These are phyloP conservation scores for Dinochytrium kinnereticum DNA, from an alignment of 371 early-diverging fungal genomes.

Conservation along the genomic window DNA sequence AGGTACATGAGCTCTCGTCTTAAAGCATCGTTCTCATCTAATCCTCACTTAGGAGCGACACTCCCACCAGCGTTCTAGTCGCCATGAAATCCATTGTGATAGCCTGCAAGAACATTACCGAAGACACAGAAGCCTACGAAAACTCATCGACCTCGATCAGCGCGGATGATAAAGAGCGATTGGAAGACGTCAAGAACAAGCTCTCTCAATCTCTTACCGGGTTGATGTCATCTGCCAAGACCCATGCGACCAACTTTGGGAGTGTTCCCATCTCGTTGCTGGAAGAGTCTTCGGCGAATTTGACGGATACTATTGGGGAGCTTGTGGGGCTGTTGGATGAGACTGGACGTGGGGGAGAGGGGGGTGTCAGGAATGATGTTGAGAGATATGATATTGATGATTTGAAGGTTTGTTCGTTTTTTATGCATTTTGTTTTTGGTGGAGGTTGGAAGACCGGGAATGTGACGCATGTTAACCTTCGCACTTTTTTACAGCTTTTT, in stretches of 20 bases:
- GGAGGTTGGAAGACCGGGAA: too few species aligned
- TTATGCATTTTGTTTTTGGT: background rate
- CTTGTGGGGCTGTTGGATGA: constrained; percentile 71
- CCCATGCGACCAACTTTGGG: constrained; percentile 72
- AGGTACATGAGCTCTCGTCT: constrained; percentile 17
- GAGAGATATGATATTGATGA: constrained; percentile 41
- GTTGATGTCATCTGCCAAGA: constrained; percentile 77
- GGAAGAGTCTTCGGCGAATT: constrained; percentile 77
- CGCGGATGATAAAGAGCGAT: constrained; percentile 40
- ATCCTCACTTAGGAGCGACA: constrained; percentile 44
- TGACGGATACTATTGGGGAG: constrained; percentile 77
- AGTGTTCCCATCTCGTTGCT: constrained; percentile 67
- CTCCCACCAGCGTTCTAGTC: constrained; percentile 72
- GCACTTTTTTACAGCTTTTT: constrained; percentile 48
- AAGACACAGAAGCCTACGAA: constrained; percentile 73
- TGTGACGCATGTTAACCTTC: too few species aligned
- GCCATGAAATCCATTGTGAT: constrained; percentile 84
- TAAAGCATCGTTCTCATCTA: background rate
- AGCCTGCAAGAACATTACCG: constrained; percentile 81
- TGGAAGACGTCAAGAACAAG: constrained; percentile 45
- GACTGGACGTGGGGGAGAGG: background rate
- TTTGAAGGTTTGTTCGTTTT: constrained; percentile 37
- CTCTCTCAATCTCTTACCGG: constrained; percentile 71
- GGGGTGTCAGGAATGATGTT: background rate
- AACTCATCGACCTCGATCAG: background rate